phyloP scores from a whole-genome alignment of 2,329 filamentous ascomycete species.

The Penicillium sp. region DNA sequence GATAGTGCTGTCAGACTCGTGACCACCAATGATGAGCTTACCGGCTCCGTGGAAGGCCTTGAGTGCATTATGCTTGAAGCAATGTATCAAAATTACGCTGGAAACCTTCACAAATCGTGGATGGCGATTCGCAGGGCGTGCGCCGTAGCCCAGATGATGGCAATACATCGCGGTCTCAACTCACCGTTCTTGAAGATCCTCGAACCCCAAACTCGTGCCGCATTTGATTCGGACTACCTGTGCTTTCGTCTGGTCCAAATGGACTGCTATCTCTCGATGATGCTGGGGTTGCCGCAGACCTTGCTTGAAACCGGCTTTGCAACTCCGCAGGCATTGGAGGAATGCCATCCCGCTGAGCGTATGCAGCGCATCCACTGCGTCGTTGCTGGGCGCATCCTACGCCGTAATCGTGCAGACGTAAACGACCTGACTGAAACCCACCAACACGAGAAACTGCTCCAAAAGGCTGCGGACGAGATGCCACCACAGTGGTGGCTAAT shows the following conservation, averaged over 20 bases:
- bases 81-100: constrained; percentile 43
- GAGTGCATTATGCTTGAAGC: constrained; percentile 49
- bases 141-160: constrained; percentile 46
- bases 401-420: constrained; percentile 46
- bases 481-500: constrained; percentile 53
- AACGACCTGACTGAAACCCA: constrained; percentile 47
- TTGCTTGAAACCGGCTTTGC: constrained; percentile 38
- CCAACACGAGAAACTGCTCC: constrained; percentile 50
- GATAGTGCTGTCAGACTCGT: constrained; percentile 36
- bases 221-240: constrained; percentile 33
- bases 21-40: constrained; percentile 45
- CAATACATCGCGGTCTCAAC: constrained; percentile 38
- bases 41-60: constrained; percentile 44
- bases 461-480: constrained; percentile 47
- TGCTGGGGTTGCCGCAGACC: constrained; percentile 45
- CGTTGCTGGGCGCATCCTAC: constrained; percentile 51
- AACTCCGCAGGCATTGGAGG: constrained; percentile 27
- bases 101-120: constrained; percentile 48
- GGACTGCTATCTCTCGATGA: constrained; percentile 46
- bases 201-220: constrained; percentile 29
- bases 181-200: constrained; percentile 39
- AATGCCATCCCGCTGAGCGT: constrained; percentile 44
- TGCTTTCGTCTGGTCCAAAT: constrained; percentile 45
- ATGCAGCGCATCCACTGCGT: constrained; percentile 52
- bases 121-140: constrained; percentile 43